Base-by-base conservation (phyloP, 176 grass and related monocot species). In the Chloris gayana region DNA sequence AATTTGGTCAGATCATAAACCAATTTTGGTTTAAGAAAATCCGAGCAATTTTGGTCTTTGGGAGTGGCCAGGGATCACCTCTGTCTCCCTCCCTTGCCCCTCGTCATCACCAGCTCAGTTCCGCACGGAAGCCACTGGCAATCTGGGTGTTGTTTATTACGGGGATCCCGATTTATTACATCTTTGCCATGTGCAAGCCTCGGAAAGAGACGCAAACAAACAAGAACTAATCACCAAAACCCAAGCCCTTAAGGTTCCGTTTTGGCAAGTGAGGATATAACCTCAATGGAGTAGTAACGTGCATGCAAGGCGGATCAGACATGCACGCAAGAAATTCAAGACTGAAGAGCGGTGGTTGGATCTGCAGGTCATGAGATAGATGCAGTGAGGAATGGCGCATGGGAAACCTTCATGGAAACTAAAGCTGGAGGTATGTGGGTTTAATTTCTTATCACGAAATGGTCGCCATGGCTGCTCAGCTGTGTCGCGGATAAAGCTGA, bases 291-390 rank as follows among this genome's bases (percentile, higher is more conserved):
- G 51, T 37, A 15, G 15, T 21, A 69, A 51, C 29, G 18, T 61
- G 15, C 67, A 66, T 61, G 15, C 67, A 66, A 76, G 39, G 1
- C 72, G 42, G n/a, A n/a, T n/a, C 64, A 65, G 30, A 51, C 4
- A 41, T 41, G 14, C 51, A 14, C 76, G 27, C 65, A 39, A 38
- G 26, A 63, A 26, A 63, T 27, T 29, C 11, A 61, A 27, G 58
- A 14, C 4, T 64, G 60, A 77, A 82, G 54, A 30, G 49, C 75
- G 73, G 39, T 67, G 0, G 83, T 89, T 89, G 82, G 83, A 85
- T 82, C 83, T 85, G 83, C 59, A 57, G 24, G 19, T 54, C 60
- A 74, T 5, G 80, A 7, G 2, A 25, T 62, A 17, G 38, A 47
- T 31, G 72, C 56, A 70, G 5, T n/a, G 35, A 65, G 60, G 77